Conservation (phyloP, 2,329 filamentous ascomycete genomes). For the Monilinia fructicola region DNA sequence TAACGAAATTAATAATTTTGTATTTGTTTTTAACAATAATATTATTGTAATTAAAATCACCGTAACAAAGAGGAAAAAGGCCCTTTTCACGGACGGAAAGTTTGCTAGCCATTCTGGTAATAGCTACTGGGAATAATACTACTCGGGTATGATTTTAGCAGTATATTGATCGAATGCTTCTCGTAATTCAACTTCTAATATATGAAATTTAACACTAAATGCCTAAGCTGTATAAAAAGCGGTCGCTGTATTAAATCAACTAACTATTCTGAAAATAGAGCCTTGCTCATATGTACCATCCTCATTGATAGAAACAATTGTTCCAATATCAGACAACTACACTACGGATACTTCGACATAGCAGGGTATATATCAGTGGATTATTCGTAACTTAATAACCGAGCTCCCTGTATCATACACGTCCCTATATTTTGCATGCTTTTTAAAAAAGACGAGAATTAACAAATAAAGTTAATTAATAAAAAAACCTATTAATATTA, state of each 20-base stretch:
- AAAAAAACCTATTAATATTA: too few relatives aligned
- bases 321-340: slow-evolving; percentile 18
- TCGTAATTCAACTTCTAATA: slow-evolving; percentile 26
- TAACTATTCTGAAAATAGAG: slow-evolving; percentile 31
- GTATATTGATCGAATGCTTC: slow-evolving; percentile 20
- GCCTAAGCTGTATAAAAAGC: slow-evolving; percentile 35
- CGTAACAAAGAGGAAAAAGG: slow-evolving; percentile 41
- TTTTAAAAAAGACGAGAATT: too few relatives aligned
- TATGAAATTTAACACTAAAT: slow-evolving; percentile 28
- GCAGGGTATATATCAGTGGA: neutral
- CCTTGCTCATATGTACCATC: slow-evolving; percentile 24
- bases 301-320: slow-evolving; percentile 5
- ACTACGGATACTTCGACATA: slow-evolving; percentile 3
- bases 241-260: slow-evolving; percentile 34
- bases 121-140: slow-evolving; percentile 25
- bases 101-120: slow-evolving; percentile 22
- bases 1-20: slow-evolving; percentile 38
- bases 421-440: too few relatives aligned
- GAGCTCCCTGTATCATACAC: too few relatives aligned
- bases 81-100: slow-evolving; percentile 29
- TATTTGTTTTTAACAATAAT: slow-evolving; percentile 39
- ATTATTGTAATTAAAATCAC: slow-evolving; percentile 39
- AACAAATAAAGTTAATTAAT: too few relatives aligned
- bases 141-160: slow-evolving; percentile 30
- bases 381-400: slow-evolving; percentile 10